A percentile compares a stretch with the other conserved stretches of the same genome.
These are phyloP conservation scores for Coemansia sp. DNA, from an alignment of 192 early-diverging fungal genomes.

Conservation along the genomic window DNA sequence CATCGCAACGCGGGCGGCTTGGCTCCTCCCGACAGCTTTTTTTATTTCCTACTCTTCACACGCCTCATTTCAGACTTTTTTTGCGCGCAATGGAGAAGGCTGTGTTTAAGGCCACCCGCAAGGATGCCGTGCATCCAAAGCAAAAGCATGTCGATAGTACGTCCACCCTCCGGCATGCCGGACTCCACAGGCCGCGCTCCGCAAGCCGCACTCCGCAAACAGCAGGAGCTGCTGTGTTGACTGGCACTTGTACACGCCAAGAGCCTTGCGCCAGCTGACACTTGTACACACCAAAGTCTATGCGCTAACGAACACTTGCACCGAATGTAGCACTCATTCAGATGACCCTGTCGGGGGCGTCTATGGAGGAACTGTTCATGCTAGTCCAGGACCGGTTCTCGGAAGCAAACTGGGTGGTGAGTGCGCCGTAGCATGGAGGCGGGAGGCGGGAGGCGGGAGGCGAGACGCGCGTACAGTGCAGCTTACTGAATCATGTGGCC, in stretches of 20 bases:
- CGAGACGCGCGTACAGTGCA: background rate
- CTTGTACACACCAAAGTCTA: too few species aligned
- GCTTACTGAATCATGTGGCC: background rate
- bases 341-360: constrained; percentile 42
- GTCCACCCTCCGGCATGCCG: too few species aligned
- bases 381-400: constrained; percentile 48
- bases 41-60: background rate
- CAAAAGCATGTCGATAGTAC: constrained; percentile 53
- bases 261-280: too few species aligned
- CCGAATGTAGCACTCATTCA: constrained; percentile 42
- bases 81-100: constrained; percentile 52
- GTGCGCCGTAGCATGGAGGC: background rate
- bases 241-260: too few species aligned
- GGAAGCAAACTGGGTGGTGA: constrained; percentile 50
- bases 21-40: too few species aligned
- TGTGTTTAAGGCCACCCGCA: constrained; percentile 50
- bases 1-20: too few species aligned
- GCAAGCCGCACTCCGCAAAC: too few species aligned
- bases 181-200: too few species aligned
- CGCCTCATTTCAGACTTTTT: too few species aligned
- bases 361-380: constrained; percentile 49
- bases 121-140: constrained; percentile 50
- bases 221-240: too few species aligned
- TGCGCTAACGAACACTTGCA: background rate
- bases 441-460: too few species aligned